Evolutionary conservation across 768 basidiomycete genomes (phyloP).

Genomic region (Filobasidium wieringae): DNA sequence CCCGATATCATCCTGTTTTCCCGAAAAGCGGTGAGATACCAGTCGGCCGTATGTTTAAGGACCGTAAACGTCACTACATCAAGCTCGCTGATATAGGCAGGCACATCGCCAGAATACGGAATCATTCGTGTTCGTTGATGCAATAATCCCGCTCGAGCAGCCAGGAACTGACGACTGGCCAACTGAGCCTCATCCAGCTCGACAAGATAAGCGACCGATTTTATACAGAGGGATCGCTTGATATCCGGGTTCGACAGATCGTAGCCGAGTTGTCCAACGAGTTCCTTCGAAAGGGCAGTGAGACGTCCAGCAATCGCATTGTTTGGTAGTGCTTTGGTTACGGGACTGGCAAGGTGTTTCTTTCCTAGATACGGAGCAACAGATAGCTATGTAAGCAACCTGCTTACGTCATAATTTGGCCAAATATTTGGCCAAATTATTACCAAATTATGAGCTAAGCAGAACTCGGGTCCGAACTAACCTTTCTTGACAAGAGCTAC

Average conservation of each 20-base stretch:
- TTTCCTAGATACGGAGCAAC: slow-evolving; percentile 15
- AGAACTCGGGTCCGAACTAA: slow-evolving; percentile 42
- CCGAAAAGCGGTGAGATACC: slow-evolving; percentile 91
- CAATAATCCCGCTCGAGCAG: slow-evolving; percentile 63
- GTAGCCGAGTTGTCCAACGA: slow-evolving; percentile 58
- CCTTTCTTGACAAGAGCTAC: slow-evolving; percentile 76
- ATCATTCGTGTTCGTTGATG: slow-evolving; percentile 71
- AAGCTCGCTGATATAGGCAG: slow-evolving; percentile 72
- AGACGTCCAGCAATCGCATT: slow-evolving; percentile 47
- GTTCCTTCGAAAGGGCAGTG: slow-evolving; percentile 50
- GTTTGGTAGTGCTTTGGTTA: slow-evolving; percentile 18
- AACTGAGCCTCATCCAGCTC: slow-evolving; percentile 64
- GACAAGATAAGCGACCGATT: slow-evolving; percentile 58
- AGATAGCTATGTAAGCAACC: too few species aligned
- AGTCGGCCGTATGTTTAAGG: slow-evolving; percentile 94
- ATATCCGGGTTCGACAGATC: slow-evolving; percentile 64
- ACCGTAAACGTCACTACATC: slow-evolving; percentile 83
- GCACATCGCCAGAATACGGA: slow-evolving; percentile 76
- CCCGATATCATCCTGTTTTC: slow-evolving; percentile 90
- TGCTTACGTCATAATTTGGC: slow-evolving; percentile 26
- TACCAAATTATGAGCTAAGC: too few species aligned
- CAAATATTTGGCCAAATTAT: too few species aligned
- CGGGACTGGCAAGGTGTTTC: slow-evolving; percentile 40
- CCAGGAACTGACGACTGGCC: slow-evolving; percentile 71
- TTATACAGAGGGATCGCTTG: slow-evolving; percentile 62